Evolutionary conservation across 495 filamentous ascomycete species (phyloP).

Genomic region (Hypoxylon lenormandii): DNA sequence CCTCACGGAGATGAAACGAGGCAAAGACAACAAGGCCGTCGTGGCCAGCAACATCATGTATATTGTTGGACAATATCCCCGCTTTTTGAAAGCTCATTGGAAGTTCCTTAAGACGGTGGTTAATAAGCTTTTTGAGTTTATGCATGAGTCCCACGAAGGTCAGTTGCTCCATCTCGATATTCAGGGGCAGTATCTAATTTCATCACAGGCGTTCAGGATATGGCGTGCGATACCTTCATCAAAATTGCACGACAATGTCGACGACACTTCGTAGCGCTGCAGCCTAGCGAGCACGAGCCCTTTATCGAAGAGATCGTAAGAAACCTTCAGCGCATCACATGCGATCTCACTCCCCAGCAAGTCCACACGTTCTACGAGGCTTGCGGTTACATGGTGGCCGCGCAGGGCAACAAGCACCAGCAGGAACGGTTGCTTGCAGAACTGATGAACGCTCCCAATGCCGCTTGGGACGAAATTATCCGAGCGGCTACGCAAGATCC

Average conservation of each 20-base stretch:
- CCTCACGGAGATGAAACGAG: slow-evolving; percentile 97
- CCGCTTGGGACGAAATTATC: slow-evolving; percentile 96
- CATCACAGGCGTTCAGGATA: slow-evolving; percentile 88
- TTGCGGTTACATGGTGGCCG: slow-evolving; percentile 98
- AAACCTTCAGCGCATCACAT: slow-evolving; percentile 92
- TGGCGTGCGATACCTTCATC: slow-evolving; percentile 99
- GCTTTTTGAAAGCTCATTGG: slow-evolving; percentile 98
- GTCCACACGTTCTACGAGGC: slow-evolving; percentile 99
- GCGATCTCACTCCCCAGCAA: slow-evolving; percentile 93
- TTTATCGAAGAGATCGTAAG: slow-evolving; percentile 99
- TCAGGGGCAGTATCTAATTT: slow-evolving; percentile 22
- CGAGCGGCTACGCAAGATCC: slow-evolving; percentile 82
- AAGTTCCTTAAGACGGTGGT: slow-evolving; percentile 99
- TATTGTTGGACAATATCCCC: slow-evolving; percentile 97
- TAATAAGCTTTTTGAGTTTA: slow-evolving; percentile 99
- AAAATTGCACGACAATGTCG: slow-evolving; percentile 99
- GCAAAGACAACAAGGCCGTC: slow-evolving; percentile 99
- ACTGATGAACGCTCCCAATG: slow-evolving; percentile 91
- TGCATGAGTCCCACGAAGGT: slow-evolving; percentile 99
- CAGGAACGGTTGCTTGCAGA: slow-evolving; percentile 93
- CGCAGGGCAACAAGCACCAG: slow-evolving; percentile 89
- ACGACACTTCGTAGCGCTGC: slow-evolving; percentile 94
- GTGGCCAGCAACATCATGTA: slow-evolving; percentile 99
- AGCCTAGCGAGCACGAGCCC: slow-evolving; percentile 91
- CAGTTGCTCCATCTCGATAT: slow-evolving; percentile 43